Evolutionary conservation across 371 early-diverging fungal genomes (phyloP).

Genomic region (Choanephora cucurbitarum): DNA sequence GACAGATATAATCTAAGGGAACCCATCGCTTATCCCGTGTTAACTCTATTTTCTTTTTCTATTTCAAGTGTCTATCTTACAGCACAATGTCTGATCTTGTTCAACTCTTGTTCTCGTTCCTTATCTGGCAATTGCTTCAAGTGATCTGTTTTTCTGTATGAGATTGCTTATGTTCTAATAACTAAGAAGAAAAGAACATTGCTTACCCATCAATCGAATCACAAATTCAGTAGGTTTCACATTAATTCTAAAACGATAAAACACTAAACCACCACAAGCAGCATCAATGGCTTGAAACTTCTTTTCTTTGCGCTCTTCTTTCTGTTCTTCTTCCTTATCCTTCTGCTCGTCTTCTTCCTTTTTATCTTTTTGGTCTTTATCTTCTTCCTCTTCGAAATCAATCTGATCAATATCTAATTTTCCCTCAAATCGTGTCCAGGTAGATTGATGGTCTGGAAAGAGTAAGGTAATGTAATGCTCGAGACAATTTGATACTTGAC

Average conservation of each 20-base stretch:
- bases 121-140: slow-evolving; percentile 27
- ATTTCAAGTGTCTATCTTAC: slow-evolving; percentile 22
- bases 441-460: slow-evolving; percentile 45
- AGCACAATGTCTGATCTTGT: slow-evolving; percentile 35
- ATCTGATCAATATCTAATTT: slow-evolving; percentile 42
- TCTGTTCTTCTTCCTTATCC: slow-evolving; percentile 24
- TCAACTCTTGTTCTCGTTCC: slow-evolving; percentile 27
- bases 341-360: slow-evolving; percentile 24
- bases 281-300: slow-evolving; percentile 55
- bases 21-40: slow-evolving; percentile 45
- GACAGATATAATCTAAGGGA: slow-evolving; percentile 56
- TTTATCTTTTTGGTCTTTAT: slow-evolving; percentile 12
- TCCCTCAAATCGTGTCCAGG: slow-evolving; percentile 49
- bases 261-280: slow-evolving; percentile 56
- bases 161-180: not conserved
- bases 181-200: not conserved
- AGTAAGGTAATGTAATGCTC: slow-evolving; percentile 37
- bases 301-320: slow-evolving; percentile 40
- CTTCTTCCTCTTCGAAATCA: slow-evolving; percentile 24
- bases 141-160: slow-evolving; percentile 17
- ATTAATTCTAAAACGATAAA: slow-evolving; percentile 55
- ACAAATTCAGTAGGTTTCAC: slow-evolving; percentile 51
- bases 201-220: slow-evolving; percentile 41
- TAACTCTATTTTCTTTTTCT: not conserved
- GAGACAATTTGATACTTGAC: slow-evolving; percentile 51